phyloP scores from a whole-genome alignment of 345 rosid species.

The Balakata baccata region DNA sequence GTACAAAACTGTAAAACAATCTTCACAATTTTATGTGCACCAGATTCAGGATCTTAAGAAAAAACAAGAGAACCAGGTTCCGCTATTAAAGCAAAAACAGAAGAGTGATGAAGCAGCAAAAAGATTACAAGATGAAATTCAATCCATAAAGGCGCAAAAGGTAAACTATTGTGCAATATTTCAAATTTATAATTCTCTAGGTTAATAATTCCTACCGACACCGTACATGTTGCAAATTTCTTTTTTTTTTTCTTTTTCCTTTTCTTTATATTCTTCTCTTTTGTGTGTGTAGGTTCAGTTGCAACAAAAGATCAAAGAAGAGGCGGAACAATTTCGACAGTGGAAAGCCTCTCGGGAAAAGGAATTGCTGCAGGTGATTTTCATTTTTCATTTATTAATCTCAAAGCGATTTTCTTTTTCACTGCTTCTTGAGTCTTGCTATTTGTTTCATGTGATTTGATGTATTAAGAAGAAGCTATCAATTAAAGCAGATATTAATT shows the following conservation, averaged over 20 bases:
- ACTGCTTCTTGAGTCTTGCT: too few relatives aligned
- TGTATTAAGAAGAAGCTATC: too few relatives aligned
- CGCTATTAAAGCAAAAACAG: slow-evolving; percentile 88
- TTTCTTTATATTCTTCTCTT: slow-evolving; percentile 12
- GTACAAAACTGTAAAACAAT: slow-evolving; percentile 10
- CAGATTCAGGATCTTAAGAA: slow-evolving; percentile 90
- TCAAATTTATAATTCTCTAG: background rate
- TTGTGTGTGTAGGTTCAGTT: slow-evolving; percentile 69
- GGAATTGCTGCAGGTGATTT: slow-evolving; percentile 80
- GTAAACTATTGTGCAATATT: slow-evolving; percentile 30
- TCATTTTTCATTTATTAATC: background rate
- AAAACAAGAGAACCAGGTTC: slow-evolving; percentile 96
- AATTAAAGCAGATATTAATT: background rate
- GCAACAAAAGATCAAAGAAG: slow-evolving; percentile 95
- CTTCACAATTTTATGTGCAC: slow-evolving; percentile 7
- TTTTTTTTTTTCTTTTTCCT: background rate
- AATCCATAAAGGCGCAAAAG: slow-evolving; percentile 91
- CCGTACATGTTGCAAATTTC: slow-evolving; percentile 9
- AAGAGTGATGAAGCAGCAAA: slow-evolving; percentile 92
- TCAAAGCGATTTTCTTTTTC: background rate
- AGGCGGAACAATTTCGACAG: slow-evolving; percentile 95
- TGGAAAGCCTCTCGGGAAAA: slow-evolving; percentile 98
- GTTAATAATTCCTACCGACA: too few relatives aligned
- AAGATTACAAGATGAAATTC: slow-evolving; percentile 92
- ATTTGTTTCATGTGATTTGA: too few relatives aligned